Percentiles rank a stretch among this genome's conserved stretches.
Evolutionary conservation across 805 yeast genomes (phyloP).

Genomic region (Kodamaea leandrae): DNA sequence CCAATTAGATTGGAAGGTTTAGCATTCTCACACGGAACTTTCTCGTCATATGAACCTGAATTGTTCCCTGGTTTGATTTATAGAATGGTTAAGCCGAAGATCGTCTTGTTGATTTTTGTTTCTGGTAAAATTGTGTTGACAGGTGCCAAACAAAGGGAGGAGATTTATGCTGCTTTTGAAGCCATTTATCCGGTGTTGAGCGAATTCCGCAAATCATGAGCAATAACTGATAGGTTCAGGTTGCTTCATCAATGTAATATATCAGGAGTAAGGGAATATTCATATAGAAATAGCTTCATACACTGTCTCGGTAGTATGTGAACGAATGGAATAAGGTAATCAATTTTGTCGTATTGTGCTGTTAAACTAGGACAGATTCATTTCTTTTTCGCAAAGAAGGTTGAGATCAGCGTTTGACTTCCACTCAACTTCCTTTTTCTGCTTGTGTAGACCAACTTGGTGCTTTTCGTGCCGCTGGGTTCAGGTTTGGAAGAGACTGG

Average conservation of each 20-base stretch:
- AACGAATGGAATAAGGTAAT: not conserved
- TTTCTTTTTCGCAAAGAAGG: not conserved
- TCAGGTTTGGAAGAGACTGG: too few species aligned
- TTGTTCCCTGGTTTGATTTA: conserved; percentile 96
- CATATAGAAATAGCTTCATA: conserved; percentile 1
- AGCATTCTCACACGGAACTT: conserved; percentile 97
- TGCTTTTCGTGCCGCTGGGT: not conserved
- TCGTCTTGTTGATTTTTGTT: conserved; percentile 91
- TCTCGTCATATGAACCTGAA: conserved; percentile 98
- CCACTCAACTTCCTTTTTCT: not conserved
- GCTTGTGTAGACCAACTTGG: not conserved
- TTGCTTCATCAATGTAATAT: conserved; percentile 6
- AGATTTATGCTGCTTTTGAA: conserved; percentile 96
- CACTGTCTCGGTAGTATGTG: not conserved
- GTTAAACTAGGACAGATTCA: not conserved
- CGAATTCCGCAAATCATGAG: conserved; percentile 84
- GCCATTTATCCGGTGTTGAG: conserved; percentile 97
- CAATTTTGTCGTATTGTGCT: not conserved
- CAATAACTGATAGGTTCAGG: not conserved
- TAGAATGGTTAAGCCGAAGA: conserved; percentile 99
- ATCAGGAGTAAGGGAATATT: not conserved
- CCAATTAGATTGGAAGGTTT: conserved; percentile 96
- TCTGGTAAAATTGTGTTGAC: conserved; percentile 96
- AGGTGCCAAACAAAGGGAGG: conserved; percentile 99
- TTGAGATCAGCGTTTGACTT: not conserved